Evolutionary conservation across 2,329 filamentous ascomycete species (phyloP), one percentile per base, ranked within the genome.

Genomic region (Blastomyces parvus): DNA sequence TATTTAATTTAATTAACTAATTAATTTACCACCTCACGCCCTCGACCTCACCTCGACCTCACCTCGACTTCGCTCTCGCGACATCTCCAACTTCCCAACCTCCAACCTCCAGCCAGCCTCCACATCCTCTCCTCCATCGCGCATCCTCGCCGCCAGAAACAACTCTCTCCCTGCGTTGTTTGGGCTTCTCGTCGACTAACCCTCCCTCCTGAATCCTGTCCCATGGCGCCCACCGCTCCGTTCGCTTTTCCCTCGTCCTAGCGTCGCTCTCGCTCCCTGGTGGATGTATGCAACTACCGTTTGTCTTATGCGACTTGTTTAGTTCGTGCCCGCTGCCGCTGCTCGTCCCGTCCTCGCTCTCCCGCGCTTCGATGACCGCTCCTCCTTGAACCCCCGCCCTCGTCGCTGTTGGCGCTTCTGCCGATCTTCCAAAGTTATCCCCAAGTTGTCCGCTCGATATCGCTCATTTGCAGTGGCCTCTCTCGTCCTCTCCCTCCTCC

Each of bases 401-500:
- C 63, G 42, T 64, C 62, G 52, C 59, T 50, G 60, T 63, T 60
- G 53, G 53, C 53, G 53, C 33, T 38, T 38, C 53, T 22, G 33
- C 53, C 53, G 33, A 19, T n/a, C n/a, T n/a, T n/a, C n/a, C n/a
- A n/a, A n/a, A n/a, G n/a, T n/a, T n/a, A n/a, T n/a, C n/a, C n/a
- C 14, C 52, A 52, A 17, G 33, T 63, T 14, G 13, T 33, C 38
- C 33, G 33, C 48, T 46, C 60, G 22, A n/a, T n/a, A 53, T 58
- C 71, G 50, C 71, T 69, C 44, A 48, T 72, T 68, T 64, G 72
- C 70, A 56, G 25, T 52, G 72, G 69, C 50, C 66, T 69, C 63
- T 76, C 17, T 5, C 30, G 38, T 40, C 38, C 72, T 62, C 80
- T 77, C 64, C 55, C 77, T 73, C n/a, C 75, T 72, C 13, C 68